These are phyloP conservation scores for Vickermania ingenoplastis DNA, from an alignment of 208 protist species.

Conservation along the genomic window DNA sequence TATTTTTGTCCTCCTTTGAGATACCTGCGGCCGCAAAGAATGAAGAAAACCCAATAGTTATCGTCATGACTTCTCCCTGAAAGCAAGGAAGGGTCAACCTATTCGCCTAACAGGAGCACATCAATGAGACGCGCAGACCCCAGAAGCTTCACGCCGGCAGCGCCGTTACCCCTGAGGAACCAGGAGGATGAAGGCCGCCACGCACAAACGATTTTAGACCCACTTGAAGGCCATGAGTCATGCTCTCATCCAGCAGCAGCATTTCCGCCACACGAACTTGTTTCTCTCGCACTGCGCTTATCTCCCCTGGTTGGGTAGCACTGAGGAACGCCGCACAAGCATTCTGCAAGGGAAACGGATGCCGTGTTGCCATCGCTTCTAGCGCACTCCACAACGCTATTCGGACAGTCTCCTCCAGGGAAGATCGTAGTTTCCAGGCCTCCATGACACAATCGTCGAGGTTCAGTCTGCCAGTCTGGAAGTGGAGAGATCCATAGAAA, in stretches of 20 bases:
- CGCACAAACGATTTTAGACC: constrained; percentile 9
- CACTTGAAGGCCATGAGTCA: neutral
- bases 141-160: too few species aligned
- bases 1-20: too few species aligned
- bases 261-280: constrained; percentile 32
- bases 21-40: too few species aligned
- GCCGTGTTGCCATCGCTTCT: neutral
- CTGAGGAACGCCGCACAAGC: neutral
- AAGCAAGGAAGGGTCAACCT: too few species aligned
- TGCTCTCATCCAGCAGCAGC: neutral
- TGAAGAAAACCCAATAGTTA: too few species aligned
- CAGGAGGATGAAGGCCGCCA: constrained; percentile 54
- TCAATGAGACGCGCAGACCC: too few species aligned
- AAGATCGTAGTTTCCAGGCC: constrained; percentile 37
- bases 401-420: constrained; percentile 35
- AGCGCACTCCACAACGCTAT: constrained; percentile 37
- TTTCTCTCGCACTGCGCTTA: constrained; percentile 31
- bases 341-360: neutral
- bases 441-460: constrained; percentile 22
- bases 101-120: too few species aligned
- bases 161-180: too few species aligned
- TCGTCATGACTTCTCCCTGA: too few species aligned
- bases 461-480: neutral
- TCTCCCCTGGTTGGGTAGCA: constrained; percentile 10
- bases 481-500: neutral